These are phyloP conservation scores for Aegilops tauschii DNA, from an alignment of 176 grass and related monocot genomes.

Conservation along the genomic window DNA sequence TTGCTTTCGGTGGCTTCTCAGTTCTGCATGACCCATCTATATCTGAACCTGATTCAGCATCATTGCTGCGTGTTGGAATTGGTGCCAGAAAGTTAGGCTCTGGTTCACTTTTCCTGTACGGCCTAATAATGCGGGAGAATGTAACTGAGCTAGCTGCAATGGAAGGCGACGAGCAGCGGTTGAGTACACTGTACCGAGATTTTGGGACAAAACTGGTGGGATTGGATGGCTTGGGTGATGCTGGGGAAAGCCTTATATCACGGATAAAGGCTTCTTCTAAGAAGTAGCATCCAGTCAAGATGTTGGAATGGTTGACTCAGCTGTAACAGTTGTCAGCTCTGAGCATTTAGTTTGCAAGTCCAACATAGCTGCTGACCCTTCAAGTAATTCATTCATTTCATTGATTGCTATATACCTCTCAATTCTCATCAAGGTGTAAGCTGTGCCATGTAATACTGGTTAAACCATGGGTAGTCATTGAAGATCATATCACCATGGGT, in stretches of 20 bases:
- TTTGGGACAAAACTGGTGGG: conserved; percentile 76
- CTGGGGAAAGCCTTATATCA: conserved; percentile 58
- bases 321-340: conserved; percentile 30
- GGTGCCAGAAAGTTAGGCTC: conserved; percentile 55
- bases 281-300: conserved; percentile 32
- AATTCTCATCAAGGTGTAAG: conserved; percentile 35
- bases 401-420: conserved; percentile 32
- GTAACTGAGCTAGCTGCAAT: conserved; percentile 57
- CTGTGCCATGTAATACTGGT: conserved; percentile 25
- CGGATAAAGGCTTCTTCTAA: conserved; percentile 61
- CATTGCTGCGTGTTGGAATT: conserved; percentile 65
- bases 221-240: conserved; percentile 63
- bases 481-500: conserved; percentile 11
- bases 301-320: conserved; percentile 27
- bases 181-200: conserved; percentile 62
- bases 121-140: conserved; percentile 74
- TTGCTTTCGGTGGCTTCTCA: conserved; percentile 61
- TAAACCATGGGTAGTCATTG: conserved; percentile 13
- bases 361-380: conserved; percentile 33
- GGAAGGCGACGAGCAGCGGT: conserved; percentile 56
- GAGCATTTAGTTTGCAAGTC: conserved; percentile 23
- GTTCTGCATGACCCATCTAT: conserved; percentile 69
- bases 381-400: conserved; percentile 43
- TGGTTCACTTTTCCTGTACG: conserved; percentile 74
- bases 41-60: conserved; percentile 48